Base-by-base conservation (phyloP, 306 rosid species). In the Echinosophora koreensis region DNA sequence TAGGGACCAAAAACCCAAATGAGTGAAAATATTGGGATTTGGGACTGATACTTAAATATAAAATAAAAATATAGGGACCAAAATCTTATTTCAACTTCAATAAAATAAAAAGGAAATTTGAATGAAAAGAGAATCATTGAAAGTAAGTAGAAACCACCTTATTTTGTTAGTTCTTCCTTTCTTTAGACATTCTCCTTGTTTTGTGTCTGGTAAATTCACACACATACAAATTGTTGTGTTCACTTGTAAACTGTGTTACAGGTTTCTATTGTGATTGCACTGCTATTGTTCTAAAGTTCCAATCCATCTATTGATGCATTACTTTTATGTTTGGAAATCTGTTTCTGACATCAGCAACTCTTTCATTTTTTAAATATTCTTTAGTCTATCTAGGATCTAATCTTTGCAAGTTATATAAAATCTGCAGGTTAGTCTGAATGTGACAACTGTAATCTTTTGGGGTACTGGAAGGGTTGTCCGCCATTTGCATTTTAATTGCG, bases 341-440 rank as follows among this genome's bases (percentile, higher is more conserved):
- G 74, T 72, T 61, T 58, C 49, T 69, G 71, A 59, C 69, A 38
- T 50, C 18, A 69, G 27, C 15, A 22, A 12, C 67, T 72, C 28
- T 55, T 16, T 12, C n/a, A 6, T 35, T 65, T 74, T 15, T 32
- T 6, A 34, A 16, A 11, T 18, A 41, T 28, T 66, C 22, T 22
- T 46, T 63, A 47, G 47, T 80, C 5, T n/a, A 52, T 51, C 30
- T 37, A 34, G 80, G 63, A 75, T 82, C 64, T 84, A 71, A 84
- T 34, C 8, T 18, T 73, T 76, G 22, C 34, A 32, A 34, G 68
- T 78, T 69, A 39, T 80, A 14, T 58, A 67, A 47, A 75, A 77
- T 72, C 38, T 76, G 80, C 83, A 81, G 88, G 73, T 55, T 68
- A 74, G 74, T 63, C 64, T 74, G 80, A 71, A 60, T 52, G 50